Base-by-base conservation (phyloP, 441 rosid species). In the Pelargonium cotyledonis region DNA sequence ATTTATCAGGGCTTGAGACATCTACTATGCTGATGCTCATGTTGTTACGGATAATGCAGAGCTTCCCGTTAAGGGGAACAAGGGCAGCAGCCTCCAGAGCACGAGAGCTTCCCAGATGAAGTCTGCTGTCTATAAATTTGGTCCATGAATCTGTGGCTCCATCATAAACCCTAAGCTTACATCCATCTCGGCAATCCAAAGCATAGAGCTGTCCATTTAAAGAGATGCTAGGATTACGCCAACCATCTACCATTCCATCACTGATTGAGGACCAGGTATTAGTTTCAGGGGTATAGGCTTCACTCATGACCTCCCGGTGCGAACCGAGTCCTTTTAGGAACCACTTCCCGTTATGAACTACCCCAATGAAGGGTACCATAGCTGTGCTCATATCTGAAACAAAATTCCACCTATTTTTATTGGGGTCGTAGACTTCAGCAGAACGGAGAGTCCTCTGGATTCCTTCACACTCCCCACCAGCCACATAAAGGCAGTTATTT, bases 311-410 rank as follows among this genome's bases (percentile, higher is more conserved):
- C 66, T 84, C 81, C 44, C 81, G 77, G 68, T 82, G 84, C 57
- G 84, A 68, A 57, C 85, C 85, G 8, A 78, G 82, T 58, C 88
- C 88, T 71, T 84, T 84, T 75, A 84, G 62, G 73, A 72, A 80
- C 88, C 88, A 84, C 76, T 79, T 80, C 8, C 84, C 84, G 23
- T 75, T 68, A 0, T 80, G 79, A 63, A 84, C 85, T 46, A 81
- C 84, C 67, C 88, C 88, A 38, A 84, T 80, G 68, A 77, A 84
- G 44, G 88, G 88, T 65, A 82, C 76, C 88, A 84, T 84, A 26
- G 82, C 83, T 1, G 82, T 80, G 73, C 84, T 77, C 85, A 84
- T 80, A 31, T 84, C 88, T 51, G 88, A 77, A 65, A 84, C 75
- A 64, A 82, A 78, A 5, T 76, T 70, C 85, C 88, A 84, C 41